Conservation (phyloP, 1,284 basidiomycete species). For the Rhodotorula sp. region DNA sequence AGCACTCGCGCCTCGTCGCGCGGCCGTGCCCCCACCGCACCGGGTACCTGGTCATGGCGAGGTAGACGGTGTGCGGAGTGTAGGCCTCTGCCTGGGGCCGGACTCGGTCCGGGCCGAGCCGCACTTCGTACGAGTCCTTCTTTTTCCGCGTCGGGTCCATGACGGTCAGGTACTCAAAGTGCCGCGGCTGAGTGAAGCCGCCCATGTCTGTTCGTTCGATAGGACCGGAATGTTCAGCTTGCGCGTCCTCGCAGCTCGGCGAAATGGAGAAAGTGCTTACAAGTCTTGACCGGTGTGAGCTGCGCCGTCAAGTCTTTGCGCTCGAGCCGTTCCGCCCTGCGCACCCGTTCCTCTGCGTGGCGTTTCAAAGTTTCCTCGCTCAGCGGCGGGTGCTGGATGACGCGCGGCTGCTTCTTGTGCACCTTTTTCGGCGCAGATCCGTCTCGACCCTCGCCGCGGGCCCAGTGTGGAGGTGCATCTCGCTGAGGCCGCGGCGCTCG, state of each 20-base stretch:
- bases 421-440: background rate
- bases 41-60: conserved; percentile 53
- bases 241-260: no score
- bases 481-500: background rate
- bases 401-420: background rate
- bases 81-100: conserved; percentile 51
- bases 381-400: background rate
- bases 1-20: conserved; percentile 49
- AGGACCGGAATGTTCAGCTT: background rate
- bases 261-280: conserved; percentile 1
- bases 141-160: conserved; percentile 47
- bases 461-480: background rate
- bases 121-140: conserved; percentile 48
- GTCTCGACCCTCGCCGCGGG: background rate
- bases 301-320: conserved; percentile 31
- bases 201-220: conserved; percentile 44
- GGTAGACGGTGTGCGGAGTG: conserved; percentile 53
- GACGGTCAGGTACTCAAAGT: conserved; percentile 52
- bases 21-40: conserved; percentile 49
- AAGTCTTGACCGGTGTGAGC: conserved; percentile 32
- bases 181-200: conserved; percentile 54
- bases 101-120: conserved; percentile 18
- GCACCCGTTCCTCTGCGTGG: background rate
- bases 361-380: conserved; percentile 3
- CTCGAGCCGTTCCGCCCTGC: conserved; percentile 30